Evolutionary conservation across 2,329 filamentous ascomycete genomes (phyloP).

Genomic region (Davidsoniella australis): DNA sequence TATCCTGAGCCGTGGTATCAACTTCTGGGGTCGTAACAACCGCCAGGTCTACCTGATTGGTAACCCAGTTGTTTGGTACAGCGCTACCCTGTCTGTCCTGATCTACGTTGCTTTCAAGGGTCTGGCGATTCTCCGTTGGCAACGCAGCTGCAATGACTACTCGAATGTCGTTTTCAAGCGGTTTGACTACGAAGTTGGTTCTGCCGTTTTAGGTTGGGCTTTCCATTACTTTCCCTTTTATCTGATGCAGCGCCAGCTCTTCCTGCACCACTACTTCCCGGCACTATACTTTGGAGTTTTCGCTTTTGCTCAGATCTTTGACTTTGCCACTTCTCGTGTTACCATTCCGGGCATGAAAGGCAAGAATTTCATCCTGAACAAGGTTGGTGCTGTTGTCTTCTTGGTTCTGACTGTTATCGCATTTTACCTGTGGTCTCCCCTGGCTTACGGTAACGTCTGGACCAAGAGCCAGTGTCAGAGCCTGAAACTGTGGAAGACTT

Average conservation of each 20-base stretch:
- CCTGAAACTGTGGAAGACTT: slow-evolving; percentile 72
- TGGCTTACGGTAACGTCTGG: slow-evolving; percentile 89
- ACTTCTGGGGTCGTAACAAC: slow-evolving; percentile 93
- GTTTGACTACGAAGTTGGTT: slow-evolving; percentile 93
- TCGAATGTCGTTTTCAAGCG: slow-evolving; percentile 70
- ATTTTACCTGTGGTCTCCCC: slow-evolving; percentile 72
- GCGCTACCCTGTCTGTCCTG: slow-evolving; percentile 58
- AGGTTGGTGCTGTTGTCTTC: slow-evolving; percentile 55
- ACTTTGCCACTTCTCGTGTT: slow-evolving; percentile 65
- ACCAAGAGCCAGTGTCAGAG: slow-evolving; percentile 73
- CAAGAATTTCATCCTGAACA: slow-evolving; percentile 52
- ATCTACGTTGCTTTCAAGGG: slow-evolving; percentile 75
- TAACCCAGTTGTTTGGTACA: slow-evolving; percentile 92
- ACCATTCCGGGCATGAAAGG: slow-evolving; percentile 48
- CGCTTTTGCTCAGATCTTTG: slow-evolving; percentile 73
- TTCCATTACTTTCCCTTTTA: slow-evolving; percentile 99
- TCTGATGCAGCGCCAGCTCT: slow-evolving; percentile 94
- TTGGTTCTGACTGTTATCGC: slow-evolving; percentile 55
- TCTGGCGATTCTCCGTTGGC: slow-evolving; percentile 78
- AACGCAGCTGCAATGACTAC: slow-evolving; percentile 83
- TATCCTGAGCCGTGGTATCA: slow-evolving; percentile 81
- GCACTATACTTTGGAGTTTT: slow-evolving; percentile 91
- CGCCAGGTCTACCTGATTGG: slow-evolving; percentile 94
- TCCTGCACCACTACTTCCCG: slow-evolving; percentile 96
- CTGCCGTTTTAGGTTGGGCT: slow-evolving; percentile 79